Conservation (phyloP, 2,329 filamentous ascomycete genomes). For the Epichloe scottii region DNA sequence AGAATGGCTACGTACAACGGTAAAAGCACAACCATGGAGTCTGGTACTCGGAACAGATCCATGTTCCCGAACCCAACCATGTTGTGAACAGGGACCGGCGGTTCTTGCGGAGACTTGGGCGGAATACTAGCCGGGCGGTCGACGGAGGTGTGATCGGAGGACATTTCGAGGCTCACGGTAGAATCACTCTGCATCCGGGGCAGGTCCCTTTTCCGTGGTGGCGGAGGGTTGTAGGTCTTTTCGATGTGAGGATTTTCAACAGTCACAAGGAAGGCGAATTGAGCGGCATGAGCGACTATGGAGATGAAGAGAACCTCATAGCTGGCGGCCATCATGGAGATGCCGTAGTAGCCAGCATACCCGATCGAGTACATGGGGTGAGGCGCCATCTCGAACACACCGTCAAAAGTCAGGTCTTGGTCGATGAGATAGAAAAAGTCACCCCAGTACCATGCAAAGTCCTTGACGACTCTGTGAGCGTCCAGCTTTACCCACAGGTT, state of each 20-base stretch:
- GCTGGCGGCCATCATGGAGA: conserved; percentile 95
- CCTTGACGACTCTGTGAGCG: conserved; percentile 93
- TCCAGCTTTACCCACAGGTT: conserved; percentile 98
- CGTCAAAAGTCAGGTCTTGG: conserved; percentile 94
- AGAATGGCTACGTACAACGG: conserved; percentile 63
- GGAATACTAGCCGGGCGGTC: conserved; percentile 13
- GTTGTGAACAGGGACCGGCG: conserved; percentile 63
- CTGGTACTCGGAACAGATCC: conserved; percentile 78
- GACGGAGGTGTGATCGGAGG: conserved; percentile 10
- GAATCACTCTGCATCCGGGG: conserved; percentile 21
- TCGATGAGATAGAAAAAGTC: conserved; percentile 99
- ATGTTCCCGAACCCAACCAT: conserved; percentile 73
- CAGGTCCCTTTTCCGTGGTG: conserved; percentile 49
- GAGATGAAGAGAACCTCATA: conserved; percentile 97
- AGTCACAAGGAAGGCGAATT: conserved; percentile 82
- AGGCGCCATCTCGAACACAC: conserved; percentile 97
- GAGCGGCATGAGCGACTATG: conserved; percentile 83
- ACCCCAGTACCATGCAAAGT: conserved; percentile 99
- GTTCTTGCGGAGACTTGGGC: conserved; percentile 16
- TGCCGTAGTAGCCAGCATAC: conserved; percentile 95
- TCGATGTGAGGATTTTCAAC: conserved; percentile 98
- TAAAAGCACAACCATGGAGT: conserved; percentile 67
- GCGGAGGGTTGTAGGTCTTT: conserved; percentile 87
- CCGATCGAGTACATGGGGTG: conserved; percentile 99
- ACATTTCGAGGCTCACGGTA: conserved; percentile 14